Evolutionary conservation across 306 rosid species (phyloP), one percentile per base, ranked within the genome.

Genomic region (Castanospermum australe): DNA sequence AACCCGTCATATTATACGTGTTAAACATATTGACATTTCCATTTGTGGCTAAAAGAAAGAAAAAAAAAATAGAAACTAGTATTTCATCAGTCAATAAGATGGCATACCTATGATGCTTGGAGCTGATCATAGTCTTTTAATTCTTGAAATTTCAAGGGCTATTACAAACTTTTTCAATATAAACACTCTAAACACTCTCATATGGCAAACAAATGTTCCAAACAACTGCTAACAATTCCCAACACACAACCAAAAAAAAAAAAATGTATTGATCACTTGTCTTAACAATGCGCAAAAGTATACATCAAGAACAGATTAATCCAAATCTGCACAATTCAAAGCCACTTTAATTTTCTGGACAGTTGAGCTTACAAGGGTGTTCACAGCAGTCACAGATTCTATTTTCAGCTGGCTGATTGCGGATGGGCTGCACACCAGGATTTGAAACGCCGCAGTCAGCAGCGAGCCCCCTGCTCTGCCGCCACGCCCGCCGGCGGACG

Each of bases 391-490:
- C 8, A 92, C 83, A 3, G 83, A 68, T 17, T 84, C 86, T 38
- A 87, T 8, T 57, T 81, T 80, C 17, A 87, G 14, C 14, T 73
- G 62, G 20, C 22, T 74, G 5, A 64, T 44, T 15, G 63, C 4
- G 0, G 68, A 2, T 0, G 79, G 45, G 35, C 67, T 63, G 0
- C 83, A 75, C 18, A 76, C 78, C 73, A 89, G 1, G 13, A 90
- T 28, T 68, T 94, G 98, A 13, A 79, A 82, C 17, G 83, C 84
- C 54, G 89, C 67, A 0, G 96, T 90, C 0, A 94, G 82, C n/a
- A 94, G 66, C 0, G 94, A 85, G 17, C 94, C 96, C 25, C 63
- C 35, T 1, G 75, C 3, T 36, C 24, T 41, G 0, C 15, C 51
- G 9, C 2, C 22, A 25, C 54, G 25, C 17, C 47, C 12, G 3